Evolutionary conservation across 306 rosid species (phyloP), one percentile per base, ranked within the genome.

Genomic region (Echinosophora koreensis): DNA sequence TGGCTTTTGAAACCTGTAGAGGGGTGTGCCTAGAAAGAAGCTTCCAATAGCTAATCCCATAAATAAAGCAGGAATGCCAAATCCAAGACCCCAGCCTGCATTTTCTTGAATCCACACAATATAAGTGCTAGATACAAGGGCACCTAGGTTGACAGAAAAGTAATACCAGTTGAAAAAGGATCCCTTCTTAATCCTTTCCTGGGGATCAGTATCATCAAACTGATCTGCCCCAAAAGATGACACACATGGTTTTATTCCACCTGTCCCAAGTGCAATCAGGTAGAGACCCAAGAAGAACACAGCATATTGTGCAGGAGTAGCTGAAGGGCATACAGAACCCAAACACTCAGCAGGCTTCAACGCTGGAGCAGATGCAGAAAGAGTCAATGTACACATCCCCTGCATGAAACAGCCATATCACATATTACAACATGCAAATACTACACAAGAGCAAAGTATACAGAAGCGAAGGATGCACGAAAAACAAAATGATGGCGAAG

Each of bases 151-250:
- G 82, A 95, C 83, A 67, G 96, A 92, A 73, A 95, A 95, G 88
- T 95, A 95, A 86, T 87, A 95, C 99, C 97, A 95, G 83, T 95
- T 95, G 87, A 95, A 95, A 86, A 95, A 95, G 30, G 97, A 95
- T 51, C 97, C 97, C 83, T 95, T 95, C 83, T 88, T 92, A 16
- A 87, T 80, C 87, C 97, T 90, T 88, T 95, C 99, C 70, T 9
- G 71, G 11, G 93, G 6, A 81, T 95, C 97, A 42, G 97, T 90
- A 81, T 95, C 99, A 81, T 95, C 99, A 87, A 95, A 95, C 89
- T 95, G 99, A 76, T 95, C 97, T 2, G 97, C 98, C 59, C 98
- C 99, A 76, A 96, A 92, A 61, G 98, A 89, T 13, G 97, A 92
- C 39, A 96, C 98, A 22, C 98, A 96, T 37, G 99, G 98, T 84